phyloP scores from a whole-genome alignment of 2,329 filamentous ascomycete species.

The Aspergillus caelatus region DNA sequence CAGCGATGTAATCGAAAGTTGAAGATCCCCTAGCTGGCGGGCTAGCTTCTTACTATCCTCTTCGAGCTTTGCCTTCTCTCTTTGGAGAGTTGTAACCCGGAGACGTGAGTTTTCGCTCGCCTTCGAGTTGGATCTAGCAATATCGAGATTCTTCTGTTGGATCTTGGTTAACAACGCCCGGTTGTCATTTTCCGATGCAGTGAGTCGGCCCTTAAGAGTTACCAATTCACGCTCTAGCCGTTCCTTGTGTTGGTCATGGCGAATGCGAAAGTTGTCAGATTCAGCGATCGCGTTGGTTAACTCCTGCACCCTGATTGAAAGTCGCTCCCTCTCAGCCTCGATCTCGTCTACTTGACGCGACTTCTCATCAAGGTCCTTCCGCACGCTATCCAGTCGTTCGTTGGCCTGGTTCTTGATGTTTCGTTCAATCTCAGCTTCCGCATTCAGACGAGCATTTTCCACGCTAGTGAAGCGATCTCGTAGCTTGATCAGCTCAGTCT shows the following conservation, averaged over 20 bases:
- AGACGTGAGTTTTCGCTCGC: conserved; percentile 81
- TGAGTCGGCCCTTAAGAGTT: conserved; percentile 84
- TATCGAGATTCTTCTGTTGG: conserved; percentile 95
- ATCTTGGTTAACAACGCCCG: conserved; percentile 93
- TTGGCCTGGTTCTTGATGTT: conserved; percentile 75
- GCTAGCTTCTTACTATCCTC: conserved; percentile 80
- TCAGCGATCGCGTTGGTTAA: conserved; percentile 85
- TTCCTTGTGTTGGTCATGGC: conserved; percentile 92
- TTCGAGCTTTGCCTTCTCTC: conserved; percentile 80
- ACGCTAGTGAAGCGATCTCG: conserved; percentile 81
- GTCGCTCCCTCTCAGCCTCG: conserved; percentile 74
- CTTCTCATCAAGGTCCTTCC: conserved; percentile 78
- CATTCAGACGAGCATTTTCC: conserved; percentile 82
- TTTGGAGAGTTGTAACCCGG: conserved; percentile 74
- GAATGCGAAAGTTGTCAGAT: conserved; percentile 84
- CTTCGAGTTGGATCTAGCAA: conserved; percentile 84
- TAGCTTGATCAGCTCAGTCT: conserved; percentile 79
- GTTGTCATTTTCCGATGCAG: conserved; percentile 95
- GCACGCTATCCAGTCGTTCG: conserved; percentile 77
- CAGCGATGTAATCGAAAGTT: conserved; percentile 77
- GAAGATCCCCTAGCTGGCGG: conserved; percentile 82
- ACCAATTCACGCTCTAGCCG: conserved; percentile 87
- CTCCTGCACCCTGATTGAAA: conserved; percentile 79
- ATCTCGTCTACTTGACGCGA: conserved; percentile 75
- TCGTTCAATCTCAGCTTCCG: conserved; percentile 78